A percentile compares a stretch with the other conserved stretches of the same genome.
Evolutionary conservation across 208 protist genomes (phyloP).

Genomic region (Acanthamoeba royreba): DNA sequence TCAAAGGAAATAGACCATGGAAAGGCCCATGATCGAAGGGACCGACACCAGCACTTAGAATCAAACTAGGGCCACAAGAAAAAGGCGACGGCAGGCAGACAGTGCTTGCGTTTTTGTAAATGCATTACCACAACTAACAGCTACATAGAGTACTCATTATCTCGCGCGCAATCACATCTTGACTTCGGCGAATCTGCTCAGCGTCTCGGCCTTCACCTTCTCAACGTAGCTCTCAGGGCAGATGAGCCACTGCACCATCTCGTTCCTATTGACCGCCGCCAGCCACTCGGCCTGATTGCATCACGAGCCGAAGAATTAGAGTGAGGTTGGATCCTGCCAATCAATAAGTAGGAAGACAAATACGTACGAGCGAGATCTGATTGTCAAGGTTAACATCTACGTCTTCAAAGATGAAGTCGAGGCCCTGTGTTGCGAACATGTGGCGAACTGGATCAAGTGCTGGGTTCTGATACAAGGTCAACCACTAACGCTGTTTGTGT

Average conservation of each 20-base stretch:
- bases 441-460: background rate
- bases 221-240: background rate
- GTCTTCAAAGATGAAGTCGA: background rate
- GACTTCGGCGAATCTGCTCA: background rate
- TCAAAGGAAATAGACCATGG: too few relatives aligned
- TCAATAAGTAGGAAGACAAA: background rate
- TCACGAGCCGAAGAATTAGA: background rate
- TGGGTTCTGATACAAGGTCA: background rate
- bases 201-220: background rate
- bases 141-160: too few relatives aligned
- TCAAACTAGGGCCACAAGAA: too few relatives aligned
- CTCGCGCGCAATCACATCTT: too few relatives aligned
- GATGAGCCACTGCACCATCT: conserved; percentile 5
- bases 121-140: too few relatives aligned
- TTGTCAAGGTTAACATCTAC: background rate
- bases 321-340: background rate
- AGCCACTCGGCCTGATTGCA: background rate
- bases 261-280: background rate
- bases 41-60: too few relatives aligned
- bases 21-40: too few relatives aligned
- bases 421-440: background rate
- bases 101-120: too few relatives aligned
- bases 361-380: background rate
- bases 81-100: too few relatives aligned
- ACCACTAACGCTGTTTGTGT: background rate